Evolutionary conservation across 371 early-diverging fungal genomes (phyloP).

Genomic region (Mortierella sp.): DNA sequence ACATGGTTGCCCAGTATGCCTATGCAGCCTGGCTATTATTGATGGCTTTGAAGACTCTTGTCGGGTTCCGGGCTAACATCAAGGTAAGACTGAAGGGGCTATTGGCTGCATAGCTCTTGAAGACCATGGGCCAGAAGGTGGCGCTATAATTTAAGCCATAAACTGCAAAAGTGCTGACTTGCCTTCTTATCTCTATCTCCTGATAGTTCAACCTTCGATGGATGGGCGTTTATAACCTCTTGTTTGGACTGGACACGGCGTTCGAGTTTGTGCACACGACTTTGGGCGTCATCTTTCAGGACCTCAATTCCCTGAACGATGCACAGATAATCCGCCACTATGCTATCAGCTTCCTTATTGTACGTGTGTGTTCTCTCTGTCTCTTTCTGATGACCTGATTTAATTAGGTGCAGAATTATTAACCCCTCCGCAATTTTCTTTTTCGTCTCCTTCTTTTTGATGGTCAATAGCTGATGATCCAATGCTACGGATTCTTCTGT

Average conservation of each 20-base stretch:
- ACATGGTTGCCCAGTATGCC: constrained; percentile 44
- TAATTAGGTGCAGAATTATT: neutral
- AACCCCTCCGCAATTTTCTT: neutral
- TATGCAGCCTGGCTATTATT: constrained; percentile 40
- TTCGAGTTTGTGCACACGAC: constrained; percentile 45
- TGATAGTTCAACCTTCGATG: constrained; percentile 42
- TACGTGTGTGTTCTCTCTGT: constrained; percentile 17
- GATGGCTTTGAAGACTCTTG: constrained; percentile 44
- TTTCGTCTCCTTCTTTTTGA: neutral
- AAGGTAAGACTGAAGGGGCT: constrained; percentile 13
- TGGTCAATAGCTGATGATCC: constrained; percentile 27
- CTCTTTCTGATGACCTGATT: neutral
- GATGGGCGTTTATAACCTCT: constrained; percentile 51
- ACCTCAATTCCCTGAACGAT: constrained; percentile 27
- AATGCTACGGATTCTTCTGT: constrained; percentile 46
- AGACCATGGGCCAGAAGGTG: neutral
- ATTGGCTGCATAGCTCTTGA: neutral
- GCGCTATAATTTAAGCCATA: neutral
- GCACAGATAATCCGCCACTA: constrained; percentile 29
- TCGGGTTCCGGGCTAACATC: constrained; percentile 50
- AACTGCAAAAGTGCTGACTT: no score
- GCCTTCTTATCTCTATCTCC: neutral
- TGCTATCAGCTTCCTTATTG: constrained; percentile 33
- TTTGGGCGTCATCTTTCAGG: constrained; percentile 41
- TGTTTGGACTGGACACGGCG: constrained; percentile 40